phyloP scores from a whole-genome alignment of 2,329 filamentous ascomycete species.

The Thielaviopsis punctulata region DNA sequence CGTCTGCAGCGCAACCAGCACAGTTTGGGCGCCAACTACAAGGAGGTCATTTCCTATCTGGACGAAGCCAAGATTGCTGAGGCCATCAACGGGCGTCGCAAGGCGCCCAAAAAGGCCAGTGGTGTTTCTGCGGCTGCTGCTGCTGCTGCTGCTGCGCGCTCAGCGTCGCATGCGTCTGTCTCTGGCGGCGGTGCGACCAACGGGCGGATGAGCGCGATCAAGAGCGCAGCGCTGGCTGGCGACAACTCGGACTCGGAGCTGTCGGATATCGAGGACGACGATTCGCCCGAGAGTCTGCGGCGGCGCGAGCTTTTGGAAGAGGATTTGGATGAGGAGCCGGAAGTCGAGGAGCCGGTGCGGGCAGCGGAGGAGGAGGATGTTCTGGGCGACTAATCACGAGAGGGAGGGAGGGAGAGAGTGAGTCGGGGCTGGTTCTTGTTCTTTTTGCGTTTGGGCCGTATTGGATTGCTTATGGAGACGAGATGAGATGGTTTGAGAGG shows the following conservation, averaged over 20 bases:
- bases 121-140: constrained; percentile 14
- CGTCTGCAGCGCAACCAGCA: constrained; percentile 62
- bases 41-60: constrained; percentile 64
- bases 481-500: too few species aligned
- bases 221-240: constrained; percentile 13
- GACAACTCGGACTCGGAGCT: constrained; percentile 10
- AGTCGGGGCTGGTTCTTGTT: not conserved
- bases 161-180: constrained; percentile 17
- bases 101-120: constrained; percentile 16
- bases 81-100: constrained; percentile 22
- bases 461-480: too few species aligned
- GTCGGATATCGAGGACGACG: constrained; percentile 23
- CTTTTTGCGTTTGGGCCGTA: not conserved
- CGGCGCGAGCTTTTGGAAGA: constrained; percentile 37
- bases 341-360: constrained; percentile 15
- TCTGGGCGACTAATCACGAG: constrained; percentile 22
- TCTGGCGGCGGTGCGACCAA: constrained; percentile 26
- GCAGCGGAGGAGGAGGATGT: constrained; percentile 19
- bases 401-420: not conserved
- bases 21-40: constrained; percentile 72
- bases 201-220: constrained; percentile 22
- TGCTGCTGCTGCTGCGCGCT: not conserved
- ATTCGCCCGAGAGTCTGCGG: constrained; percentile 38
- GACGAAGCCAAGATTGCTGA: constrained; percentile 45
- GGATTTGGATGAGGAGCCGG: constrained; percentile 24